A percentile compares a stretch with the other conserved stretches of the same genome.
These are phyloP conservation scores for Hsuehochloa calcarea DNA, from an alignment of 176 grass and related monocot species.

Conservation along the genomic window DNA sequence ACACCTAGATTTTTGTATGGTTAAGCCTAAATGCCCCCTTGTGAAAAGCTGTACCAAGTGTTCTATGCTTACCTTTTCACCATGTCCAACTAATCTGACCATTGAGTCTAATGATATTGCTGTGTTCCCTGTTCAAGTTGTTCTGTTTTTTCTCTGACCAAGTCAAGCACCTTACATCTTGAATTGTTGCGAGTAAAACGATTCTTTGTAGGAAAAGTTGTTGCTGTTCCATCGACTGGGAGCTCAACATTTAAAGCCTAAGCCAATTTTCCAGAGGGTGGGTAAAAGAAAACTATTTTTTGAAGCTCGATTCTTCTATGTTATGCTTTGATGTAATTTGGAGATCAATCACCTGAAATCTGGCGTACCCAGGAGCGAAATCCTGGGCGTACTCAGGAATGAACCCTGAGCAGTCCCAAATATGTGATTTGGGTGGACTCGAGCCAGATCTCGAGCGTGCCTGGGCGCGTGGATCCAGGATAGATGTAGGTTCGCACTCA, in stretches of 20 bases:
- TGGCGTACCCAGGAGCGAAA: too few species aligned
- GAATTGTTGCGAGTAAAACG: conserved; percentile 58
- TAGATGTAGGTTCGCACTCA: too few species aligned
- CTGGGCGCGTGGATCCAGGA: too few species aligned
- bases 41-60: neutral
- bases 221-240: conserved; percentile 48
- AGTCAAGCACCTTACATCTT: neutral
- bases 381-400: too few species aligned
- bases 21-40: too few species aligned
- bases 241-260: conserved; percentile 43
- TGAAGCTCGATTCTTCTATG: neutral
- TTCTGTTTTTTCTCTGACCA: neutral
- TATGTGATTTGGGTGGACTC: too few species aligned
- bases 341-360: too few species aligned
- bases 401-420: too few species aligned
- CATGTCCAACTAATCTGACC: neutral
- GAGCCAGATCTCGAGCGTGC: too few species aligned
- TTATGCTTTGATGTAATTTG: too few species aligned
- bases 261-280: conserved; percentile 33
- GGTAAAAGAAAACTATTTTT: neutral
- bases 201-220: conserved; percentile 66
- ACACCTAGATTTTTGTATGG: too few species aligned
- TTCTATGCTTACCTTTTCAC: neutral
- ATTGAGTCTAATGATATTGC: neutral
- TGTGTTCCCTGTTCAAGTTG: neutral